Evolutionary conservation across 805 yeast genomes (phyloP), one percentile per base, ranked within the genome.

Genomic region (Candida montana): DNA sequence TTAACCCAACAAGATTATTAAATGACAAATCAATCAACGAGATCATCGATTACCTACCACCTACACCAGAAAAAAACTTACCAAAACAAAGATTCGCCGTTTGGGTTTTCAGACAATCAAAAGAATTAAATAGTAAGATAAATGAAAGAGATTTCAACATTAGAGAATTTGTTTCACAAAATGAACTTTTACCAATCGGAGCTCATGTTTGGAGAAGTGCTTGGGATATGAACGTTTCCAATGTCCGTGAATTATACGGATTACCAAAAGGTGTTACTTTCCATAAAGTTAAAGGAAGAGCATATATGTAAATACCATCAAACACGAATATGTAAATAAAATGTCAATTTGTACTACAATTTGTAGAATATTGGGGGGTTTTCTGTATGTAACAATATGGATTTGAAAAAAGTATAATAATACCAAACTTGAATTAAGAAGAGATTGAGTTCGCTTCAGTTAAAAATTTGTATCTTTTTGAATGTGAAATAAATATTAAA

Each of bases 191-290:
- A n/a, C 78, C 97, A 1, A 78, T 90, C 36, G 97, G 98, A 21
- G 96, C 95, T 2, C 95, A 88, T 60, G 72, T 87, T 35, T 91
- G 95, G 91, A 80, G 98, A 72, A 79, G 82, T 51, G 68, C 64
- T 32, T 91, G 83, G 79, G 98, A 93, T 63, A 67, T 85, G 53
- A 76, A 81, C 52, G 83, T 86, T 33, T 72, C 72, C 24, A 60
- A 58, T 4, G 81, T 90, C 21, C 79, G 98, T 62, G 75, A 71
- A 48, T 62, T 72, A 57, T 86, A 83, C 58, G 91, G 88, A 4
- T 69, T 91, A 46, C 82, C 80, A 16, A 61, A 67, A 46, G 97
- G 96, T 38, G 72, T 79, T 50, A 86, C 91, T 6, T 91, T 76
- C 68, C 76, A 78, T 46, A 53, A 48, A 45, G 58, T 53, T 19